Evolutionary conservation across 306 rosid species (phyloP).

Genomic region (Malus sylvestris): DNA sequence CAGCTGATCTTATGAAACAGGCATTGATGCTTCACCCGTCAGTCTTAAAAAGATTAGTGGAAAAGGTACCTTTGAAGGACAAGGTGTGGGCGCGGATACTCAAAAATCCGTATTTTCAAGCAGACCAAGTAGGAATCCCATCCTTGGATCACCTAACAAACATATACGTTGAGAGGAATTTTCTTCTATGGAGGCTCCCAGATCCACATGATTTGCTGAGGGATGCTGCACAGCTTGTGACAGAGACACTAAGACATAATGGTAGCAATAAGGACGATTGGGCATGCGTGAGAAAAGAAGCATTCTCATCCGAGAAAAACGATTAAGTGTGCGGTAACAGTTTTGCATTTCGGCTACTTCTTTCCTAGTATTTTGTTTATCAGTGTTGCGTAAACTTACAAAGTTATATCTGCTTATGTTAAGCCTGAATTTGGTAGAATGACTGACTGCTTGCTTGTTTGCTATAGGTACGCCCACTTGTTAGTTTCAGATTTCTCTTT

Average conservation of each 20-base stretch:
- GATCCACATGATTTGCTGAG: conserved; percentile 65
- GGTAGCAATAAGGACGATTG: conserved; percentile 57
- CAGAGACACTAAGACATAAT: conserved; percentile 54
- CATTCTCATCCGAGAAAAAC: conserved; percentile 84
- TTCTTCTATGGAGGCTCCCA: conserved; percentile 89
- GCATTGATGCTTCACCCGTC: conserved; percentile 96
- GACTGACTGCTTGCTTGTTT: conserved; percentile 15
- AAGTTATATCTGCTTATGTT: background rate
- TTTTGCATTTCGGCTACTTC: background rate
- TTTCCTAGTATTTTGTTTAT: background rate
- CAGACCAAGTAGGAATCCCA: conserved; percentile 58
- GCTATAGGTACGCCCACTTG: conserved; percentile 71
- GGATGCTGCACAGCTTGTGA: conserved; percentile 58
- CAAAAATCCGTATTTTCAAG: conserved; percentile 54
- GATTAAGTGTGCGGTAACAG: conserved; percentile 46
- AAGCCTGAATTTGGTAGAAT: background rate
- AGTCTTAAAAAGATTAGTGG: conserved; percentile 59
- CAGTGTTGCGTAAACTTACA: background rate
- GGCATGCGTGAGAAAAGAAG: conserved; percentile 90
- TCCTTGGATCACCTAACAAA: conserved; percentile 81
- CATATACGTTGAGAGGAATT: conserved; percentile 75
- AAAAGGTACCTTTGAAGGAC: conserved; percentile 89
- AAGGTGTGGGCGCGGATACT: conserved; percentile 56
- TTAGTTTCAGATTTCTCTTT: conserved; percentile 91
- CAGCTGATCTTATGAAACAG: conserved; percentile 85